These are phyloP conservation scores for Chloris gayana DNA, from an alignment of 176 grass and related monocot genomes.

Conservation along the genomic window DNA sequence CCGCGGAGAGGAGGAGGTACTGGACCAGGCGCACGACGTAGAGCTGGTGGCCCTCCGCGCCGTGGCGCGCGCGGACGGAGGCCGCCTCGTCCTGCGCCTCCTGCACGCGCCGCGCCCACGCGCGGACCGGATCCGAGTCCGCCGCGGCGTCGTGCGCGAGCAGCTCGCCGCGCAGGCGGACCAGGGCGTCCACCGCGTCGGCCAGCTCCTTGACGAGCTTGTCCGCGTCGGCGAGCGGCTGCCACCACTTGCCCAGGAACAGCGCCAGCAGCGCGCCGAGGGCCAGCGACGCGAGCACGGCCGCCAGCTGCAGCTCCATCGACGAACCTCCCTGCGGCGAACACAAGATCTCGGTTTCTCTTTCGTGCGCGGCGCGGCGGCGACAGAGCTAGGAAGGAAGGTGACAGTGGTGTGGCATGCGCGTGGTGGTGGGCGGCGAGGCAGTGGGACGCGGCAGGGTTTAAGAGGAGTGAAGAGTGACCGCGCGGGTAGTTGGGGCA, in stretches of 20 bases:
- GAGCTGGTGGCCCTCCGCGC: constrained; percentile 28
- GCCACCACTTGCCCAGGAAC: constrained; percentile 64
- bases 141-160: constrained; percentile 30
- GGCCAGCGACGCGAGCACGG: constrained; percentile 46
- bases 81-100: constrained; percentile 53
- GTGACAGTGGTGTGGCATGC: background rate
- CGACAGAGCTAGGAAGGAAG: background rate
- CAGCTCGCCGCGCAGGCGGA: constrained; percentile 40
- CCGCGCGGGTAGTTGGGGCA: constrained; percentile 34
- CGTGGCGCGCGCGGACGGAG: constrained; percentile 50
- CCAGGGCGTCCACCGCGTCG: constrained; percentile 42
- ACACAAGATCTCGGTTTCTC: background rate
- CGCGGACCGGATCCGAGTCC: constrained; percentile 46
- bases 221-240: constrained; percentile 53
- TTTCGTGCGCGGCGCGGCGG: background rate
- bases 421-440: background rate
- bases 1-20: constrained; percentile 48
- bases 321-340: background rate
- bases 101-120: constrained; percentile 54
- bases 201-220: constrained; percentile 51
- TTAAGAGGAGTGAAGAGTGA: constrained; percentile 40
- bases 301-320: constrained; percentile 52
- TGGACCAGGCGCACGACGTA: constrained; percentile 55
- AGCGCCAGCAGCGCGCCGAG: constrained; percentile 53
- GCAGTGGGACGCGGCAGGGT: constrained; percentile 10